Conservation (phyloP, 768 basidiomycete species). For the Leccinum boreale region DNA sequence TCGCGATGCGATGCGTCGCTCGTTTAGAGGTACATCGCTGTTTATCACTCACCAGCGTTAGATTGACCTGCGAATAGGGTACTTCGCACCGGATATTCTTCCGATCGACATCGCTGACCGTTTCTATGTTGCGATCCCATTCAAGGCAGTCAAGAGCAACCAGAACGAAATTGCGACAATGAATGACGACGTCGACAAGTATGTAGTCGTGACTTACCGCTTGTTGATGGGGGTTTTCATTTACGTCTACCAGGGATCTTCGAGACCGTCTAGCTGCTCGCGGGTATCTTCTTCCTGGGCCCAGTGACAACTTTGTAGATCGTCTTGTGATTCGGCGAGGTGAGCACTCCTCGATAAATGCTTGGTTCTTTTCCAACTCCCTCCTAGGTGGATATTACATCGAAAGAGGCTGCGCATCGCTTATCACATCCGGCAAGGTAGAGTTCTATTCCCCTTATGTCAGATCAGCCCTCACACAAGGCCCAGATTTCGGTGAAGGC, state of each 20-base stretch:
- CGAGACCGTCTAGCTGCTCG: background rate
- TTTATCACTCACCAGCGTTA: background rate
- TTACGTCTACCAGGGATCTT: background rate
- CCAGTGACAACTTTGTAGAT: background rate
- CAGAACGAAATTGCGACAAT: background rate
- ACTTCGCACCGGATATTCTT: constrained; percentile 6
- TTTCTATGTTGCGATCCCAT: constrained; percentile 7
- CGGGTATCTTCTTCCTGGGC: background rate
- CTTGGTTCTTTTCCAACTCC: background rate
- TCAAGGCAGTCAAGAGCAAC: background rate
- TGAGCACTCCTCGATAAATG: background rate
- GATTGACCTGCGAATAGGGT: background rate
- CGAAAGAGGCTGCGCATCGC: background rate
- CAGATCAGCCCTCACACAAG: background rate
- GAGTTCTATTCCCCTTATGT: background rate
- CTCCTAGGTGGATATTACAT: background rate
- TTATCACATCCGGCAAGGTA: background rate
- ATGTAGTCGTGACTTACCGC: background rate
- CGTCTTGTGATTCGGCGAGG: background rate
- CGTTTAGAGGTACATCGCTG: background rate
- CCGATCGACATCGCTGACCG: constrained; percentile 10
- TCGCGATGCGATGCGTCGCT: constrained; percentile 3
- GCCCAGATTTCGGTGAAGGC: background rate
- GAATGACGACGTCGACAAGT: background rate
- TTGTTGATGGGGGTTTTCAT: background rate